Conservation (phyloP, 2,329 filamentous ascomycete species). For the Venturia effusa region DNA sequence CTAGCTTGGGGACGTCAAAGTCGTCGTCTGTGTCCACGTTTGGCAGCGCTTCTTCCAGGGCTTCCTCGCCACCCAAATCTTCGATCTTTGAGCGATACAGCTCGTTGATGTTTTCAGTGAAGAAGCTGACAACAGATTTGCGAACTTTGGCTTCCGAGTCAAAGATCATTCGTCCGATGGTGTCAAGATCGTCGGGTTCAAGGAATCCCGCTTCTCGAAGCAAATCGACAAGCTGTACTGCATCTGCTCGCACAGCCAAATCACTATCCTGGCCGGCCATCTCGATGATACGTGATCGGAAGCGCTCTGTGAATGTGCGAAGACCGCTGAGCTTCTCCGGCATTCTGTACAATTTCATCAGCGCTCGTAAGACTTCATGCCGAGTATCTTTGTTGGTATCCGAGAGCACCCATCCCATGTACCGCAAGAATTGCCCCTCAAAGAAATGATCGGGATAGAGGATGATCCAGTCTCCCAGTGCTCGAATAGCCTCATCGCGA, state of each 20-base stretch:
- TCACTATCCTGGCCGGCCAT: constrained; percentile 86
- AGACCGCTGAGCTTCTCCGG: constrained; percentile 66
- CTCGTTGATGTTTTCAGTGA: constrained; percentile 77
- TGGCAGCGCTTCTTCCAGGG: constrained; percentile 62
- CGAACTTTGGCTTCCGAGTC: constrained; percentile 76
- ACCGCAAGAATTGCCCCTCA: constrained; percentile 80
- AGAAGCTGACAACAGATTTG: constrained; percentile 83
- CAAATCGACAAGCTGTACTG: constrained; percentile 71
- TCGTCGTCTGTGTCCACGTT: constrained; percentile 47
- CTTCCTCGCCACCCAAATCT: constrained; percentile 70
- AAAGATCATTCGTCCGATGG: constrained; percentile 77
- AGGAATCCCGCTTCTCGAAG: constrained; percentile 77
- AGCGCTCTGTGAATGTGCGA: constrained; percentile 87
- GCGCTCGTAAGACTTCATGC: constrained; percentile 76
- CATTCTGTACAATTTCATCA: constrained; percentile 68
- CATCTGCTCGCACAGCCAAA: constrained; percentile 63
- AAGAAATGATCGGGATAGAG: constrained; percentile 79
- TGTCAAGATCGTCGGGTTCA: constrained; percentile 84
- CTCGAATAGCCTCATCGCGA: constrained; percentile 75
- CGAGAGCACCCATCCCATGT: constrained; percentile 90
- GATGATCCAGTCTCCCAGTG: constrained; percentile 80
- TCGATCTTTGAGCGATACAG: constrained; percentile 70
- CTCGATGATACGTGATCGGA: constrained; percentile 76
- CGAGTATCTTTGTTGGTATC: constrained; percentile 66
- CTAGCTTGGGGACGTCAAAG: constrained; percentile 61